A percentile compares a stretch with the other conserved stretches of the same genome.
phyloP scores from a whole-genome alignment of 2,329 filamentous ascomycete genomes.

The Colletotrichum plurivorum region DNA sequence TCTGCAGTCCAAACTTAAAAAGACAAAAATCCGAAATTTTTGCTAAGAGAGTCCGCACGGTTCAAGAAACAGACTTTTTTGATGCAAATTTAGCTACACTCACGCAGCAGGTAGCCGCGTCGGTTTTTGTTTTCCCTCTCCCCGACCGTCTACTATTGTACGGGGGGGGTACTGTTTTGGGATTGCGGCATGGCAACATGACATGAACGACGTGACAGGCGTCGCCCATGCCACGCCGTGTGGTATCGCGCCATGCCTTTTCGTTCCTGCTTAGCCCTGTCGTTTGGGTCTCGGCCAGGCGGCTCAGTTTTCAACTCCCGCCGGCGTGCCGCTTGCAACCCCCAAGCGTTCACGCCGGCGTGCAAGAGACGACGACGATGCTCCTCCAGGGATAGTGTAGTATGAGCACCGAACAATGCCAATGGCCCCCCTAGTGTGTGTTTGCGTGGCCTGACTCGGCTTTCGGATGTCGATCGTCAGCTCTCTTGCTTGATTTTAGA shows the following conservation, averaged over 20 bases:
- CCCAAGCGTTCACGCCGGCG: background rate
- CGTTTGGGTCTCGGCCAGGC: too few species aligned
- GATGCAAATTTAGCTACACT: slow-evolving; percentile 3
- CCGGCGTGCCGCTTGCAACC: slow-evolving; percentile 9
- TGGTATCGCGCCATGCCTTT: too few species aligned
- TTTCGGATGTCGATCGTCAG: slow-evolving; percentile 33
- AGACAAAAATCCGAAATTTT: background rate
- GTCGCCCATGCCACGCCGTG: background rate
- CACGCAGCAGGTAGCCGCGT: background rate
- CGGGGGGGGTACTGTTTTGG: background rate
- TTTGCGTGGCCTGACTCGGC: slow-evolving; percentile 27
- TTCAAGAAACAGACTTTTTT: slow-evolving; percentile 9
- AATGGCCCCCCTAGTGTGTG: background rate
- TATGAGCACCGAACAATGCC: background rate
- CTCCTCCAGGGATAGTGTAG: too few species aligned
- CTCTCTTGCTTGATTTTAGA: slow-evolving; percentile 24
- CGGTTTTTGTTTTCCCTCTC: background rate
- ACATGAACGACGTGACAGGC: background rate
- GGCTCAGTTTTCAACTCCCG: too few species aligned
- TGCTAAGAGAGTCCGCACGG: slow-evolving; percentile 3
- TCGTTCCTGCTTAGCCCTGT: too few species aligned
- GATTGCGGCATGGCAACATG: background rate
- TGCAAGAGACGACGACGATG: too few species aligned
- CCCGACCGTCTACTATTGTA: too few species aligned
- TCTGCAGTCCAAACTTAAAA: slow-evolving; percentile 7